Base-by-base conservation (phyloP, 495 filamentous ascomycete species). In the Glonium stellatum region DNA sequence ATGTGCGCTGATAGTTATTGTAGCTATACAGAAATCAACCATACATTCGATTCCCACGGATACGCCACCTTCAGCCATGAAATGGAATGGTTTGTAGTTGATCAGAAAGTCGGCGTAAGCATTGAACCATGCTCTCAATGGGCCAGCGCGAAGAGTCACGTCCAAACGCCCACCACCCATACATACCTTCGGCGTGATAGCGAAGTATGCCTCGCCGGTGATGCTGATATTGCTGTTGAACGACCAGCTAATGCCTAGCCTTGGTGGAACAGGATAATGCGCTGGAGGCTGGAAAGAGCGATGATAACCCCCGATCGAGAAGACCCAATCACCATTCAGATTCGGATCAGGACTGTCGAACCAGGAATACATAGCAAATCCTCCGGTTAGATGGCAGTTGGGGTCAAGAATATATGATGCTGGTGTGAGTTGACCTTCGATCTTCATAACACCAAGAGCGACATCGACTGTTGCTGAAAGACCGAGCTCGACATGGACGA, bases 251-350 rank as follows among this genome's bases (percentile, higher is more conserved):
- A 82, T 80, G 8, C 56, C 73, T 1, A 83, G 61, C 10, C 80
- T 70, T 1, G 68, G 60, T 0, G 77, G 77, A 18, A 66, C 63
- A 0, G 80, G 79, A 65, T 78, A 83, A 15, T 72, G 56, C 0
- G 25, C 1, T 0, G 79, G 79, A 0, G 42, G 23, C 13, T 57
- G 55, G 67, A 70, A 83, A 0, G 70, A 68, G 0, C 21, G 70
- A 65, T 81, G 76, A 60, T 78, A 82, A 8, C 80, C 80, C 15
- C 81, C 80, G 9, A 82, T 57, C 8, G 76, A 76, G 59, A 82
- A 79, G 11, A 82, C 79, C 59, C 69, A 82, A 59, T 82, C 75
- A 8, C 79, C 81, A 13, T 58, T 56, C 23, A 62, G 54, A 8
- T 36, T 37, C 4, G 35, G 31, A n/a, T n/a, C n/a, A n/a, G n/a